Evolutionary conservation across 495 filamentous ascomycete genomes (phyloP).

Genomic region (Venustampulla echinocandica): DNA sequence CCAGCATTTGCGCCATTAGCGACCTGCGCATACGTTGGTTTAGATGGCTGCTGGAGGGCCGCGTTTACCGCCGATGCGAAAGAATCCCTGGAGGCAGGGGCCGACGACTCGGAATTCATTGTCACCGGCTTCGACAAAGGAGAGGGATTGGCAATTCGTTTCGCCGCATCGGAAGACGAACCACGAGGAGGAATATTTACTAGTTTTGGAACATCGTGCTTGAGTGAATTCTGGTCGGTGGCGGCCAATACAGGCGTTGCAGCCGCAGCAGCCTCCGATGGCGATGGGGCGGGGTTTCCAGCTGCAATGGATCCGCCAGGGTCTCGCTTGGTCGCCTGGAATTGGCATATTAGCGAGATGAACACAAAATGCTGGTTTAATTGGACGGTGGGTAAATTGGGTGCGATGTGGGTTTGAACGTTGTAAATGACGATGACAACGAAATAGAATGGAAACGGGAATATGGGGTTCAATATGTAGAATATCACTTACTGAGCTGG

Average conservation of each 20-base stretch:
- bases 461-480: conserved; percentile 11
- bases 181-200: conserved; percentile 59
- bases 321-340: conserved; percentile 26
- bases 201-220: conserved; percentile 46
- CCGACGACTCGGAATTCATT: conserved; percentile 38
- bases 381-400: conserved; percentile 23
- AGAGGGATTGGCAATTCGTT: conserved; percentile 68
- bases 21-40: conserved; percentile 29
- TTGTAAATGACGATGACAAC: conserved; percentile 12
- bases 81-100: conserved; percentile 28
- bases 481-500: conserved; percentile 49
- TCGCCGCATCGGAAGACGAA: conserved; percentile 61
- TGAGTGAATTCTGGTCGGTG: conserved; percentile 19
- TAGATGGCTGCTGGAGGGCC: conserved; percentile 25
- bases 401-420: not conserved
- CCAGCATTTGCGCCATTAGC: conserved; percentile 18
- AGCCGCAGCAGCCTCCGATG: too few species aligned
- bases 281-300: conserved; percentile 39
- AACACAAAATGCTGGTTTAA: conserved; percentile 22
- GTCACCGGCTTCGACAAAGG: conserved; percentile 78
- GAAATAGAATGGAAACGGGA: not conserved
- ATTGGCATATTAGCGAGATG: conserved; percentile 21
- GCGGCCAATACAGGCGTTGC: conserved; percentile 29
- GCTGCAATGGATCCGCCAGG: conserved; percentile 21
- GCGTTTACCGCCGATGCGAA: conserved; percentile 25